phyloP scores from a whole-genome alignment of 2,329 filamentous ascomycete species.

The Ceratocystis alfenasii region DNA sequence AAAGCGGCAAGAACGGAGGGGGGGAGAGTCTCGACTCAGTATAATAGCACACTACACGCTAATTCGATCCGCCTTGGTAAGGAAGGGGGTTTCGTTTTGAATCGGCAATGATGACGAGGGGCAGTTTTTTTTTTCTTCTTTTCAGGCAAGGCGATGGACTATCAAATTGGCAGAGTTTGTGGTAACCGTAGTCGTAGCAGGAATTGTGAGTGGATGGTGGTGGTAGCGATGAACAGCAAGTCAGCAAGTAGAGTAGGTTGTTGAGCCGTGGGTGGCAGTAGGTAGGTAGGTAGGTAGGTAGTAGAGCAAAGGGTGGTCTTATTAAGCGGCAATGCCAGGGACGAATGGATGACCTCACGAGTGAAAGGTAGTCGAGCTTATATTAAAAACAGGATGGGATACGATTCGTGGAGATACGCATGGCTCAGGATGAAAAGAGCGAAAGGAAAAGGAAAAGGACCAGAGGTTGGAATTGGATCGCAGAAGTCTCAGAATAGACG shows the following conservation, averaged over 20 bases:
- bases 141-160: not conserved
- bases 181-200: not conserved
- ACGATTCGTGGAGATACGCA: not conserved
- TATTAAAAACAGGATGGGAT: not conserved
- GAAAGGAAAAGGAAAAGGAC: conserved; percentile 7
- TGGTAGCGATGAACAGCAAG: not conserved
- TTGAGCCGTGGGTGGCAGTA: not conserved
- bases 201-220: not conserved
- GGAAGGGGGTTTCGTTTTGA: not conserved
- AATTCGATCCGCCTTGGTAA: not conserved
- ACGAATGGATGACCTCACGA: not conserved
- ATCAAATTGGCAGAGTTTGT: not conserved
- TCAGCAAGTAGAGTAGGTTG: too few species aligned
- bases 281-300: not conserved
- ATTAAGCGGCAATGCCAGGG: conserved; percentile 5
- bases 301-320: not conserved
- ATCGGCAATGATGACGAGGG: conserved; percentile 1
- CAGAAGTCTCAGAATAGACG: not conserved
- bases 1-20: not conserved
- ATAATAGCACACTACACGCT: not conserved
- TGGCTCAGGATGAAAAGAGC: not conserved
- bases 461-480: not conserved
- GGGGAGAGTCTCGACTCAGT: not conserved
- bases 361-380: not conserved
- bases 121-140: not conserved